Evolutionary conservation across 73 alveolate genomes (phyloP).

Genomic region (Paramecium biaurelia): DNA sequence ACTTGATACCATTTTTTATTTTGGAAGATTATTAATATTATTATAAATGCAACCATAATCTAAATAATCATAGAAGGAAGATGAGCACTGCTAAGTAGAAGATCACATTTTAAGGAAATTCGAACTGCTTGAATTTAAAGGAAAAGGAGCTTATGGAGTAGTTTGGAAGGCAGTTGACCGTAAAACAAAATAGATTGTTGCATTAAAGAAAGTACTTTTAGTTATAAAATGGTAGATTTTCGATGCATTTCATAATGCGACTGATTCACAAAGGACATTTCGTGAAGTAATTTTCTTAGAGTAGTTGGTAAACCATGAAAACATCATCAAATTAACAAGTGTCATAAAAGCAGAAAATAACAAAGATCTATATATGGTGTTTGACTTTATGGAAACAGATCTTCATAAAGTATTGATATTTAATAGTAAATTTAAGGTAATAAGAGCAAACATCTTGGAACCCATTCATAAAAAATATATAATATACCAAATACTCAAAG

Average conservation of each 20-base stretch:
- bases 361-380: constrained; percentile 70
- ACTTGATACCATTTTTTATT: neutral
- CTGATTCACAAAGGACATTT: constrained; percentile 89
- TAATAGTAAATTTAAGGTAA: constrained; percentile 68
- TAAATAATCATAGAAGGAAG: constrained; percentile 65
- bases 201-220: constrained; percentile 65
- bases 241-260: constrained; percentile 90
- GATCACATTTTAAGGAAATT: constrained; percentile 76
- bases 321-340: constrained; percentile 68
- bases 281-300: constrained; percentile 88
- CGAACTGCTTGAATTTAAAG: constrained; percentile 78
- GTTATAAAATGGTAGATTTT: constrained; percentile 53
- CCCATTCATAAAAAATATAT: constrained; percentile 86
- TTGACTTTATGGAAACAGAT: constrained; percentile 88
- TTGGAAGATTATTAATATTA: neutral
- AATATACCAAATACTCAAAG: constrained; percentile 81
- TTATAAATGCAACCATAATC: constrained; percentile 37
- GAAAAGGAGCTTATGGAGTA: constrained; percentile 92
- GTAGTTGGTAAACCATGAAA: constrained; percentile 79
- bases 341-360: constrained; percentile 81
- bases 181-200: constrained; percentile 72
- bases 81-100: constrained; percentile 71
- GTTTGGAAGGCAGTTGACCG: constrained; percentile 93
- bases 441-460: constrained; percentile 85
- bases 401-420: constrained; percentile 70